Evolutionary conservation across 306 rosid genomes (phyloP), one percentile per base, ranked within the genome.

Genomic region (Vigna nakashimae): DNA sequence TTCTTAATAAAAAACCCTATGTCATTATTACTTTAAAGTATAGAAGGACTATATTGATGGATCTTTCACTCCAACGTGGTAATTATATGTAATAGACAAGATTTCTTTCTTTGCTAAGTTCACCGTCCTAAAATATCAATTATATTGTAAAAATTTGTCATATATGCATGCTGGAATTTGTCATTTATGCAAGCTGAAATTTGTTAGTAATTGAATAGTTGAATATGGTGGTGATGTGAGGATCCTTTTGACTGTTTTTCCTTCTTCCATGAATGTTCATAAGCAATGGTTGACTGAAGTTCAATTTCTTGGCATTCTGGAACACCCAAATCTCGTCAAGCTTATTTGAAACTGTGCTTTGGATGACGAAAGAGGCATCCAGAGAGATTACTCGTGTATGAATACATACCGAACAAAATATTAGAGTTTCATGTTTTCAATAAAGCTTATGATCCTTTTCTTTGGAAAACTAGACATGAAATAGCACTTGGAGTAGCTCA

Each of bases 211-310:
- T 20, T 20, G 22, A 20, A 20, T 20, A 20, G 22, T 20, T 20
- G 22, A 20, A 20, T 20, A 20, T 24, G 28, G 28, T 57, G 28
- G 50, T 73, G 34, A 38, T 40, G 62, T 71, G 8, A 42, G 73
- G 43, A 55, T 68, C 53, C 46, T 15, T 51, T 77, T 65, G 65
- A 48, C 42, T 6, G 7, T n/a, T 15, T 46, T 67, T 14, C 24
- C 43, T 46, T 53, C 32, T 71, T 38, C 30, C 30, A 43, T 40
- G 28, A 53, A 90, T 97, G 98, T 97, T 53, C 97, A 90, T 73
- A 87, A 90, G 79, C 87, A 93, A 83, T 91, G 98, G 96, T 78
- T 88, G 58, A 89, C 96, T 46, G 98, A 93, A 82, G 93, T 89
- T 65, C 91, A 91, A 53, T 93, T 89, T 90, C 92, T 91, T 18